These are phyloP conservation scores for Erythrophleum fordii DNA, from an alignment of 306 rosid genomes.

Conservation along the genomic window DNA sequence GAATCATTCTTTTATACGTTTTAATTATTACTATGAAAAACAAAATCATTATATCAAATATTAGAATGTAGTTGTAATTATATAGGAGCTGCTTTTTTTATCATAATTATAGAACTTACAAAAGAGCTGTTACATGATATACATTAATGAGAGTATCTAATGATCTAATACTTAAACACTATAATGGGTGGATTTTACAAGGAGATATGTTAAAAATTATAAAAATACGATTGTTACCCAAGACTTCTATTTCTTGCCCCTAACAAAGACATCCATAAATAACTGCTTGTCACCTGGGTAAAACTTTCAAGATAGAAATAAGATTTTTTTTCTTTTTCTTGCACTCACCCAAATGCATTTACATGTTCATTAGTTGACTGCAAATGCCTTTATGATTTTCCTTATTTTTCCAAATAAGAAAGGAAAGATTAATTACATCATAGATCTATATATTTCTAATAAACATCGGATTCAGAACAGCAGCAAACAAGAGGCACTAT, in stretches of 20 bases:
- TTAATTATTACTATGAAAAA: no score
- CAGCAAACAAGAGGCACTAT: constrained; percentile 16
- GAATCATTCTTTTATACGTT: background rate
- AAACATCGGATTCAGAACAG: constrained; percentile 16
- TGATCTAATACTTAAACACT: background rate
- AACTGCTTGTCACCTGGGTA: background rate
- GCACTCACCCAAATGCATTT: background rate
- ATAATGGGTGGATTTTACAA: background rate
- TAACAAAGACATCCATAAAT: background rate
- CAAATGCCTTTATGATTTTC: background rate
- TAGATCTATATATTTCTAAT: constrained; percentile 1
- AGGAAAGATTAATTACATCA: background rate
- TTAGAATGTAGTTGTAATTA: background rate
- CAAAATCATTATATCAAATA: no score
- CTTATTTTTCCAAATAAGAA: constrained; percentile 4
- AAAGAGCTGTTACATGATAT: background rate
- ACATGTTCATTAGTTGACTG: background rate
- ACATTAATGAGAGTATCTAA: background rate
- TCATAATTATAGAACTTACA: background rate
- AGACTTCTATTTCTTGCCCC: background rate
- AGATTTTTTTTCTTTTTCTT: background rate
- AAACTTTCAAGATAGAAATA: background rate
- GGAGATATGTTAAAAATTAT: background rate
- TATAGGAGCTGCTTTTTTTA: background rate
- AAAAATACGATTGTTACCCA: background rate